Conservation (phyloP, 768 basidiomycete genomes). For the Hydnum rufescens region DNA sequence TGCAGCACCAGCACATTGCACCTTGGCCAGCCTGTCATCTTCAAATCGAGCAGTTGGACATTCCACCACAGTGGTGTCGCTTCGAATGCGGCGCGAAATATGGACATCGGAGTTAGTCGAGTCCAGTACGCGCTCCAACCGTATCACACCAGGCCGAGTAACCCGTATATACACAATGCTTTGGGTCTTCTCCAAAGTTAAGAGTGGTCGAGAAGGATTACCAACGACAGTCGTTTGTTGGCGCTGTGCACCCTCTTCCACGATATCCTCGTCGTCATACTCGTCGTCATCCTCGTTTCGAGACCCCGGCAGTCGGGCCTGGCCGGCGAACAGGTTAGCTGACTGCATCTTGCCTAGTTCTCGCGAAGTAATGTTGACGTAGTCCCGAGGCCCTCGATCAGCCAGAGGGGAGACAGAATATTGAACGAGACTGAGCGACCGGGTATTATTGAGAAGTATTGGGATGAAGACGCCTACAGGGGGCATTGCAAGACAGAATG, state of each 20-base stretch:
- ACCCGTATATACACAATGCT: conserved; percentile 52
- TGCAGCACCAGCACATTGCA: conserved; percentile 37
- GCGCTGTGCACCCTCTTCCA: conserved; percentile 9
- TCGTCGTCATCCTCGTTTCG: conserved; percentile 58
- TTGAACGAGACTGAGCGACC: conserved; percentile 35
- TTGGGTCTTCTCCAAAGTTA: conserved; percentile 50
- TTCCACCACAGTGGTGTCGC: conserved; percentile 56
- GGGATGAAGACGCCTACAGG: conserved; percentile 48
- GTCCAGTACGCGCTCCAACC: conserved; percentile 57
- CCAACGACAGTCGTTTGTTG: conserved; percentile 14
- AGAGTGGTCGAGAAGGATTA: conserved; percentile 17
- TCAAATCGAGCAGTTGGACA: conserved; percentile 62
- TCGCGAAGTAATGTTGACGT: conserved; percentile 3
- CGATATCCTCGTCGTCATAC: conserved; percentile 21
- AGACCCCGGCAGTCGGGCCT: conserved; percentile 10
- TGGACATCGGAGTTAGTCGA: conserved; percentile 33
- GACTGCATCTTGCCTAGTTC: conserved; percentile 5
- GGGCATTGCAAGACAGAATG: conserved; percentile 49
- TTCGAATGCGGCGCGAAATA: conserved; percentile 28
- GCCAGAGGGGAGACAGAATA: conserved; percentile 58
- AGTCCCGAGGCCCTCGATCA: conserved; percentile 12
- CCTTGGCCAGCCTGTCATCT: conserved; percentile 20
- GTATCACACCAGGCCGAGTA: conserved; percentile 50
- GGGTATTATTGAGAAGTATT: conserved; percentile 77
- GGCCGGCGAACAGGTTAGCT: conserved; percentile 16